These are phyloP conservation scores for Cordyceps tenuipes DNA, from an alignment of 2,329 filamentous ascomycete genomes.

Conservation along the genomic window DNA sequence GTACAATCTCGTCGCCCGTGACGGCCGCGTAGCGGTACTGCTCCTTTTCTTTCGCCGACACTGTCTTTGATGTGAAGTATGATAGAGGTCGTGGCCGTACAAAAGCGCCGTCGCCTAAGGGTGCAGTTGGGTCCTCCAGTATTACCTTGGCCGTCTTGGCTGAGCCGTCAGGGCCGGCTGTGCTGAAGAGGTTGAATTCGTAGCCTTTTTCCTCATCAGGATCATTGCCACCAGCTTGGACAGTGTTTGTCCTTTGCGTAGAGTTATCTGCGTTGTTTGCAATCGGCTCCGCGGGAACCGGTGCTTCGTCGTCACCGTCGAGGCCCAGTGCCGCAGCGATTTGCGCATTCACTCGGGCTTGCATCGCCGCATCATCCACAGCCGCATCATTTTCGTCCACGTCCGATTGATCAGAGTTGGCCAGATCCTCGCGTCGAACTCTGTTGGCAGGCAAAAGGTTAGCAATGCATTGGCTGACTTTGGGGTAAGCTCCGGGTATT, in stretches of 20 bases:
- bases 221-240: constrained; percentile 15
- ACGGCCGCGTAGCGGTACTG: constrained; percentile 41
- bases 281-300: background rate
- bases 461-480: background rate
- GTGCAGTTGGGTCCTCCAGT: constrained; percentile 35
- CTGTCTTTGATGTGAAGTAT: constrained; percentile 39
- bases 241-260: background rate
- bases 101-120: constrained; percentile 28
- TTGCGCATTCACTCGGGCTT: constrained; percentile 38
- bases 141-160: constrained; percentile 37
- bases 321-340: constrained; percentile 40
- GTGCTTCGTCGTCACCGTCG: constrained; percentile 16
- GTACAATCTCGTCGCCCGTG: constrained; percentile 41
- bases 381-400: constrained; percentile 26
- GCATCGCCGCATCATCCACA: constrained; percentile 31
- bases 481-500: background rate
- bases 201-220: constrained; percentile 23
- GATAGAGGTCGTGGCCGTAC: constrained; percentile 32
- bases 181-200: constrained; percentile 49
- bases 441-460: constrained; percentile 23
- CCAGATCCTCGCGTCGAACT: constrained; percentile 48
- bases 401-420: constrained; percentile 25
- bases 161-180: constrained; percentile 25
- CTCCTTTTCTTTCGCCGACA: constrained; percentile 27
- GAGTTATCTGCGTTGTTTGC: background rate